Evolutionary conservation across 331 rosid species (phyloP), one percentile per base, ranked within the genome.

Genomic region (Acacia concinna): DNA sequence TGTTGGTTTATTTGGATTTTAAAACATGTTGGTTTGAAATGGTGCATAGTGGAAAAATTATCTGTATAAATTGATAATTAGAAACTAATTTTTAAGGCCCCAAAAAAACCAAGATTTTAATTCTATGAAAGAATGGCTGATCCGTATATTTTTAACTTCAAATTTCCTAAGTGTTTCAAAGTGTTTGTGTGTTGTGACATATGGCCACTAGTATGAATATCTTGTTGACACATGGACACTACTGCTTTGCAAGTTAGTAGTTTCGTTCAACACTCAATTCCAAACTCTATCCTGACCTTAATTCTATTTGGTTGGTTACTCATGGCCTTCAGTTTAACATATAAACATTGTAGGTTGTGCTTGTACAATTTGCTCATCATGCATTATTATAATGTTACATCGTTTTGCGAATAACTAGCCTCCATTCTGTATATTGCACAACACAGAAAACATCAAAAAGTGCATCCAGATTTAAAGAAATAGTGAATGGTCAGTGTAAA

Each of bases 1-100:
- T 18, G 57, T 67, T 73, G 57, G 28, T 65, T 54, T 43, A 78
- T n/a, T n/a, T n/a, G n/a, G n/a, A n/a, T n/a, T n/a, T n/a, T n/a
- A n/a, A n/a, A n/a, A n/a, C n/a, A n/a, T n/a, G n/a, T n/a, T n/a
- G n/a, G n/a, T 56, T 28, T 77, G 63, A 30, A 47, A 17, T 43
- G 28, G 71, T 60, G 30, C 8, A 44, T 13, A n/a, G 62, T 23
- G 79, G 56, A 73, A 28, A 17, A 74, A 41, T 72, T 34, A 11
- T 37, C 38, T 64, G 30, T 47, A 6, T 49, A 68, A 18, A 20
- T 7, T 17, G n/a, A n/a, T n/a, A n/a, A n/a, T n/a, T n/a, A n/a
- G n/a, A n/a, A n/a, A n/a, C n/a, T n/a, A n/a, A n/a, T n/a, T n/a
- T n/a, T n/a, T n/a, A n/a, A n/a, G n/a, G n/a, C n/a, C n/a, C n/a